A percentile compares a stretch with the other conserved stretches of the same genome.
Conservation (phyloP, 768 basidiomycete species). For the Phlebiopsis flavidoalba region DNA sequence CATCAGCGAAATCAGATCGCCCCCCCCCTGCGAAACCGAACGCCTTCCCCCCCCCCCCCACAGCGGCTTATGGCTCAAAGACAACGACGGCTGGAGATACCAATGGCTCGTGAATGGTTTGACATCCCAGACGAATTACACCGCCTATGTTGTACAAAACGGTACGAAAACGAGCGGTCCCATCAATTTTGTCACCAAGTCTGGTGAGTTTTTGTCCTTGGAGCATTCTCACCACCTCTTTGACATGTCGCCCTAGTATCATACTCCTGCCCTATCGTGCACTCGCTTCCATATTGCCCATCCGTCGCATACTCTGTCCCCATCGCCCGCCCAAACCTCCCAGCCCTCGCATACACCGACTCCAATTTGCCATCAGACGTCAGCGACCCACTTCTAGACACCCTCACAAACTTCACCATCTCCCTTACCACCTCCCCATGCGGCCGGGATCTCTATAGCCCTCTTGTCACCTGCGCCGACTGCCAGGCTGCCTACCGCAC, state of each 20-base stretch:
- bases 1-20: too few species aligned
- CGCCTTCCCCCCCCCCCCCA: too few species aligned
- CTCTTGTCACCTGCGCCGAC: conserved; percentile 69
- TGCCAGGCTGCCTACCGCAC: conserved; percentile 68
- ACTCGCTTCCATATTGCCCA: conserved; percentile 74
- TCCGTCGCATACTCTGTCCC: conserved; percentile 65
- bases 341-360: conserved; percentile 40
- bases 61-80: conserved; percentile 53
- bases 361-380: conserved; percentile 46
- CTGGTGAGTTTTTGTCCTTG: conserved; percentile 36
- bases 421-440: conserved; percentile 72
- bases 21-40: conserved; percentile 13
- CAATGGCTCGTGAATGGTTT: conserved; percentile 66
- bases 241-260: conserved; percentile 33
- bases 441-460: conserved; percentile 76
- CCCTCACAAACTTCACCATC: conserved; percentile 69
- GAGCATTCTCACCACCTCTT: too few species aligned
- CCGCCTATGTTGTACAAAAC: conserved; percentile 59
- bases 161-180: conserved; percentile 58
- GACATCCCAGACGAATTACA: conserved; percentile 69
- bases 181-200: conserved; percentile 72
- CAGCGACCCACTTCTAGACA: conserved; percentile 46
- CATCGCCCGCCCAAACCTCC: conserved; percentile 44
- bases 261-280: conserved; percentile 66
- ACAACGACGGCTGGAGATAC: conserved; percentile 53